These are phyloP conservation scores for Calonectria hongkongensis DNA, from an alignment of 2,329 filamentous ascomycete genomes.

Conservation along the genomic window DNA sequence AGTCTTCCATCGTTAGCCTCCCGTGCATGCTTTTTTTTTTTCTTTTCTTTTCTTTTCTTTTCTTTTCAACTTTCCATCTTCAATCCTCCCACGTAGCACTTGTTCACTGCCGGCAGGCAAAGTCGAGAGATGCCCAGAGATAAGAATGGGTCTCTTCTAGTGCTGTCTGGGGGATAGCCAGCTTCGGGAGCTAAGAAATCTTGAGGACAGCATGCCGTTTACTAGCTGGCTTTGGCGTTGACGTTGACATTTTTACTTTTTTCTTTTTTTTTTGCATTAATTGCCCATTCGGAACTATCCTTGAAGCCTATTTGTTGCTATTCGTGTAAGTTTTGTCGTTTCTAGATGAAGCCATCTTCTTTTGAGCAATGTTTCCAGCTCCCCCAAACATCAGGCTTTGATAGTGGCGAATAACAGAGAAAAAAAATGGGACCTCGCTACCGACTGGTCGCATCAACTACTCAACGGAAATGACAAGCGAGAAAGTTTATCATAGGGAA, in stretches of 20 bases:
- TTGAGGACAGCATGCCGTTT: constrained; percentile 15
- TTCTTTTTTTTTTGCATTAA: neutral
- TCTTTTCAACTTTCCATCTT: neutral
- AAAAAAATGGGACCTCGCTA: constrained; percentile 3
- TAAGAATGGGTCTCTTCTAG: neutral
- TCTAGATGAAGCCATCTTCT: neutral
- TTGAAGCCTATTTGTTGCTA: neutral
- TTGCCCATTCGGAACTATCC: neutral
- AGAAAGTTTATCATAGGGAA: constrained; percentile 9
- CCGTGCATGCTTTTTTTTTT: neutral
- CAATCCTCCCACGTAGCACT: neutral
- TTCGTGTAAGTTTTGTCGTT: neutral
- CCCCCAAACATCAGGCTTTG: neutral
- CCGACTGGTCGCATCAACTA: neutral
- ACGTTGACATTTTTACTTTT: neutral
- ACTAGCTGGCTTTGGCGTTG: neutral
- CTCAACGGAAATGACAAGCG: neutral
- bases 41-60: neutral
- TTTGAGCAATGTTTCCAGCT: neutral
- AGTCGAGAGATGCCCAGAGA: neutral
- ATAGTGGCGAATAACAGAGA: neutral
- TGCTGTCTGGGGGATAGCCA: neutral
- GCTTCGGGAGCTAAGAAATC: constrained; percentile 26
- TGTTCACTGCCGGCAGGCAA: constrained; percentile 32
- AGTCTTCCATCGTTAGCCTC: constrained; percentile 18